A percentile compares a stretch with the other conserved stretches of the same genome.
These are phyloP conservation scores for Echinochloa phyllopogon DNA, from an alignment of 176 grass and related monocot genomes.

Conservation along the genomic window DNA sequence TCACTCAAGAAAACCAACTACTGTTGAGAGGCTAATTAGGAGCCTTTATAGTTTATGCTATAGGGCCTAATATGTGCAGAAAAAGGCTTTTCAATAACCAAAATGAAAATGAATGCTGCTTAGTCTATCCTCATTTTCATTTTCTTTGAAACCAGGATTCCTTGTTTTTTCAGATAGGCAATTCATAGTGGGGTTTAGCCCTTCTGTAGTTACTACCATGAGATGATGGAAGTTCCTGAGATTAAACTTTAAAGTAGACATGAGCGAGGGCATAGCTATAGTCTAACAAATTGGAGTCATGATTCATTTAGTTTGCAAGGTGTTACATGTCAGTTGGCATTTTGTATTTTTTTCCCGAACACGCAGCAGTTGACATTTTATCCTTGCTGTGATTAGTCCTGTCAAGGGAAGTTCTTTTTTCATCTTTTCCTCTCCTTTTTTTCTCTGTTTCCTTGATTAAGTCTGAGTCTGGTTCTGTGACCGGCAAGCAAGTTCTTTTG, in stretches of 20 bases:
- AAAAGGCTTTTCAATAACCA: background rate
- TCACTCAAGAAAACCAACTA: background rate
- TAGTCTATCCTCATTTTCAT: background rate
- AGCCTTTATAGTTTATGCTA: background rate
- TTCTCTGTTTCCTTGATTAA: constrained; percentile 11
- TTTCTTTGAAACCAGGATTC: too few species aligned
- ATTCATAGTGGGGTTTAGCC: background rate
- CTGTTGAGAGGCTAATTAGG: background rate
- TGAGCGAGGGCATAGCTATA: background rate
- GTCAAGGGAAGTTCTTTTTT: background rate
- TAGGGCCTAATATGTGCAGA: background rate
- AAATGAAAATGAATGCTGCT: background rate
- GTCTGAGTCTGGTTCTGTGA: background rate
- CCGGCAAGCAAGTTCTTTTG: background rate
- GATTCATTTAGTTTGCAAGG: background rate
- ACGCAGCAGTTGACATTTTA: background rate
- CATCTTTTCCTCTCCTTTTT: background rate
- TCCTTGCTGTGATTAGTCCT: background rate
- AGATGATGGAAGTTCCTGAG: background rate
- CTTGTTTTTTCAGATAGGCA: background rate
- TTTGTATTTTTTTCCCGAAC: background rate
- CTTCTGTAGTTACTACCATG: background rate
- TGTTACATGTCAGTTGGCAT: background rate
- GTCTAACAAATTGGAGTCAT: background rate
- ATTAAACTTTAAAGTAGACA: background rate